Evolutionary conservation across 2,329 filamentous ascomycete genomes (phyloP).

Genomic region (Ophiostoma sp.): DNA sequence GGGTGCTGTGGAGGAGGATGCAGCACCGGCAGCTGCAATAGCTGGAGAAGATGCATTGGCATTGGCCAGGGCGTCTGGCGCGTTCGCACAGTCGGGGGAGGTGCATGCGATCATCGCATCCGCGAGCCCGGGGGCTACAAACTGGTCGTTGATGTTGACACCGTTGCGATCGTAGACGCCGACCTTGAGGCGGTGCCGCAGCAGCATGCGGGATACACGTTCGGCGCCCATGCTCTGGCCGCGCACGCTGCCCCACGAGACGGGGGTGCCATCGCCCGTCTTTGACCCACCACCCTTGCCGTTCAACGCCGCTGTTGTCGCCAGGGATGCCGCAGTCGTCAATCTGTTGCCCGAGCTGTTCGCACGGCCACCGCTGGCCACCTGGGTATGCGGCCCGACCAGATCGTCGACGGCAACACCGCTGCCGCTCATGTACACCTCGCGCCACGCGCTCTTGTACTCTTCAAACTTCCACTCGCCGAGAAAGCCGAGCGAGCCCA

Average conservation of each 20-base stretch:
- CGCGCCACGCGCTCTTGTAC: constrained; percentile 84
- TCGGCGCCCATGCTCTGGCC: constrained; percentile 76
- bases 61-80: background rate
- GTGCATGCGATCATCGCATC: constrained; percentile 5
- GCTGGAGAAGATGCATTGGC: background rate
- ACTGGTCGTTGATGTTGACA: constrained; percentile 49
- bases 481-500: constrained; percentile 91
- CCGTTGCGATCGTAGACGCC: constrained; percentile 71
- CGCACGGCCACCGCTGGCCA: constrained; percentile 29
- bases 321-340: constrained; percentile 17
- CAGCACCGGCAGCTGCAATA: background rate
- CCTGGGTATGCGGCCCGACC: constrained; percentile 38
- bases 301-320: constrained; percentile 23
- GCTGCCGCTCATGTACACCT: constrained; percentile 78
- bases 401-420: constrained; percentile 45
- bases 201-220: constrained; percentile 71
- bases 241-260: constrained; percentile 64
- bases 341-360: constrained; percentile 24
- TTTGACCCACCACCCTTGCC: constrained; percentile 22
- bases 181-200: constrained; percentile 81
- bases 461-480: constrained; percentile 95
- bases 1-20: constrained; percentile 24
- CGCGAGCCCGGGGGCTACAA: constrained; percentile 41
- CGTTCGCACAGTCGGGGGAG: background rate
- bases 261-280: constrained; percentile 17